Percentiles rank a stretch among this genome's conserved stretches.
phyloP scores from a whole-genome alignment of 1,284 basidiomycete genomes.

The Moesziomyces sp. region DNA sequence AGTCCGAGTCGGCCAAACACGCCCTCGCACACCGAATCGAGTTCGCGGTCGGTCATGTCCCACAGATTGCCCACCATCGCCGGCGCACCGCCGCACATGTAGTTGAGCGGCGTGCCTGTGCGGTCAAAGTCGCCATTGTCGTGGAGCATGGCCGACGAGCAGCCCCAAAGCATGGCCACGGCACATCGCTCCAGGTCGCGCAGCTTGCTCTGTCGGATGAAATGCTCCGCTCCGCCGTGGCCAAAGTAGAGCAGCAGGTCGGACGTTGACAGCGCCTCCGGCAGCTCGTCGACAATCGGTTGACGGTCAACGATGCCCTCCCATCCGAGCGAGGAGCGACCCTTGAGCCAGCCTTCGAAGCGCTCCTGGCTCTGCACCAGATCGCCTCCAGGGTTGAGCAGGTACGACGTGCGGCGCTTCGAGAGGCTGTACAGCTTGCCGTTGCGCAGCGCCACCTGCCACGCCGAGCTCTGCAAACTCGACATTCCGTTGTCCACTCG shows the following conservation, averaged over 20 bases:
- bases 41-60: conserved; percentile 98
- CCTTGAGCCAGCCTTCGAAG: conserved; percentile 79
- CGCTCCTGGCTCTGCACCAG: conserved; percentile 83
- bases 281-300: conserved; percentile 67
- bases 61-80: conserved; percentile 93
- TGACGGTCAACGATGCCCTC: conserved; percentile 79
- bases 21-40: conserved; percentile 87
- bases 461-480: conserved; percentile 16
- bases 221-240: conserved; percentile 95
- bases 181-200: conserved; percentile 84
- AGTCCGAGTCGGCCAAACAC: conserved; percentile 83
- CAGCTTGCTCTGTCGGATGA: conserved; percentile 81
- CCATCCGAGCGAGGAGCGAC: conserved; percentile 77
- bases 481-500: neutral
- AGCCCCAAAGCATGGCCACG: conserved; percentile 97
- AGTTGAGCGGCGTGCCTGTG: conserved; percentile 89
- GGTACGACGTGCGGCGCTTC: conserved; percentile 74
- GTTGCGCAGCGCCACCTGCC: conserved; percentile 39
- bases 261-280: conserved; percentile 44
- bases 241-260: conserved; percentile 80
- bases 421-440: conserved; percentile 50
- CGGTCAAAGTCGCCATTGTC: conserved; percentile 94
- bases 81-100: conserved; percentile 95
- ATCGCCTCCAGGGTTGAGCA: conserved; percentile 93
- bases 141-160: conserved; percentile 87